Base-by-base conservation (phyloP, 306 rosid genomes). In the Spatholobus suberectus region DNA sequence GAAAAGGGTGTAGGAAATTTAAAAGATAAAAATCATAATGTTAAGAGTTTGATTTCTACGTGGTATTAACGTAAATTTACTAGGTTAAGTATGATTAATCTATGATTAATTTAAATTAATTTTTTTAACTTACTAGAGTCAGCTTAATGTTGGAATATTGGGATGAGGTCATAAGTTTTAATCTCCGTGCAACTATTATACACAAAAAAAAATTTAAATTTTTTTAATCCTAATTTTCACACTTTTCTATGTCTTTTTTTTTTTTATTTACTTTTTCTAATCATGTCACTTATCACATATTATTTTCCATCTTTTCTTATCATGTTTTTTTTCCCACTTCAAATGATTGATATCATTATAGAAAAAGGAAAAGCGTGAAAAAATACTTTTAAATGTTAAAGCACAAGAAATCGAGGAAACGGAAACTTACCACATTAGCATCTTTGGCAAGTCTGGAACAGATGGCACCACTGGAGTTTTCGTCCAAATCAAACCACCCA, bases 381-480 rank as follows among this genome's bases (percentile, higher is more conserved):
- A 37, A 68, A n/a, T 4, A 2, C 10, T 27, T 8, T 0, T 11
- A 69, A 24, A 40, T 23, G 26, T 40, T 3, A 5, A 9, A n/a
- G 20, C 14, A n/a, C 3, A 41, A 13, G 58, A 24, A 70, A 70
- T 0, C 0, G 13, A 44, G 51, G 1, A 52, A 29, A 55, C 0
- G 24, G 18, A 75, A 75, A 46, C 82, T 0, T 80, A 84, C 93
- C 87, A 83, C 78, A 47, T 82, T 85, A 29, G 91, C 84, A 23
- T 90, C 93, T 40, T 84, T 88, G 80, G 93, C 80, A 27, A 90
- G 85, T 44, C 83, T 82, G 8, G 91, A 86, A 69, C 89, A 90
- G 81, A 90, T 4, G 54, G 88, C 82, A 66, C 86, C 87, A 12
- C 68, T 90, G 8, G 91, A 88, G 15, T 90, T 90, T 5, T 75